Base-by-base conservation (phyloP, 2,329 filamentous ascomycete genomes). In the Thermothelomyces thermophilus region DNA sequence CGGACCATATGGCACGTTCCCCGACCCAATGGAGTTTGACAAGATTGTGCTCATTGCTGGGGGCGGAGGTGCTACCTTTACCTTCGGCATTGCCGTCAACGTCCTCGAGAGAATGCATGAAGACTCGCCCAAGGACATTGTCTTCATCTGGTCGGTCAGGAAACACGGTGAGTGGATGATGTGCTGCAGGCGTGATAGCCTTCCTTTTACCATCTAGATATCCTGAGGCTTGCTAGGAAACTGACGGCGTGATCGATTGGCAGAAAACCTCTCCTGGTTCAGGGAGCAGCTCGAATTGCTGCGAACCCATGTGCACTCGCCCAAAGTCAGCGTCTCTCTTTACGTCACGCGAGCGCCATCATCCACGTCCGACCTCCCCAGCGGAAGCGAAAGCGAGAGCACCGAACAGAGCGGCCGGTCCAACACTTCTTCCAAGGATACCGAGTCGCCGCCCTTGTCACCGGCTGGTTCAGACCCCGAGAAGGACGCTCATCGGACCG, bases 31-130 rank as follows among this genome's bases (percentile, higher is more conserved):
- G 46, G 64, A 69, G 13, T 77, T 71, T 52, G 76, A 82, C 60
- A 76, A 75, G 54, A 68, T 81, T 6, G 66, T 83, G n/a, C 64
- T 83, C 35, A 69, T 83, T 33, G 77, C 78, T 3, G 80, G 80
- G 11, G 81, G 80, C 4, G 79, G 77, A 44, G 80, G 81, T 2
- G 80, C 76, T 2, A 81, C 74, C 26, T 84, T 83, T 60, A 74
- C 73, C 0, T 75, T 76, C 51, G 73, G 73, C 5, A 63, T 76
- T 31, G 72, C 70, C 1, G 61, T 70, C 7, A 72, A 74, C 52
- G 66, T 75, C 51, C 64, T 75, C 5, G 66, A 67, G 54, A 68
- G 71, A 41, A 66, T 74, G 62, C 61, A 61, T 0, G 60, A 68
- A 35, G 60, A 63, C 30, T 64, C 66, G 2, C 59, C 61, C 19